Evolutionary conservation across 768 basidiomycete species (phyloP).

Genomic region (Trametes punicea): DNA sequence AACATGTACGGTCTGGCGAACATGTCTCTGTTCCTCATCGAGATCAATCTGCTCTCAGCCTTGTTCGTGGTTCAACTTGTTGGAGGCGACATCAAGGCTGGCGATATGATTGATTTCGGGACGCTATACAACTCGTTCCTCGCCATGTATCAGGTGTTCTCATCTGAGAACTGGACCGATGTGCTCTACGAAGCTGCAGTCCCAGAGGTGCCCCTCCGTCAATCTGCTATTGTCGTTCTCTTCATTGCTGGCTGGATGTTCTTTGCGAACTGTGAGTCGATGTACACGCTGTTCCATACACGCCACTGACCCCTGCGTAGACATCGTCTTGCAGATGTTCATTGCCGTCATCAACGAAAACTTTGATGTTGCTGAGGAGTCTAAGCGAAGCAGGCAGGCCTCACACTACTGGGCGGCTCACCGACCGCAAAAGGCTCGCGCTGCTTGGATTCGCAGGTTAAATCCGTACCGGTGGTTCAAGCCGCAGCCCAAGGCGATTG

Average conservation of each 20-base stretch:
- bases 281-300: background rate
- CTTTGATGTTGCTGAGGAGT: conserved; percentile 88
- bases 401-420: conserved; percentile 63
- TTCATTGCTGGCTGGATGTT: conserved; percentile 85
- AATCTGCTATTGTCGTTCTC: conserved; percentile 64
- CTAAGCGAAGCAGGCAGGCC: conserved; percentile 79
- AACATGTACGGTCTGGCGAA: conserved; percentile 89
- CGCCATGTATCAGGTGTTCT: conserved; percentile 84
- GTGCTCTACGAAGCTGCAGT: conserved; percentile 59
- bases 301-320: conserved; percentile 36
- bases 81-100: conserved; percentile 68
- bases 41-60: conserved; percentile 84
- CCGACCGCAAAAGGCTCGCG: conserved; percentile 40
- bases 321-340: conserved; percentile 92
- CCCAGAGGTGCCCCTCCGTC: conserved; percentile 62
- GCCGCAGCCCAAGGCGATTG: conserved; percentile 68
- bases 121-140: conserved; percentile 84
- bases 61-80: conserved; percentile 81
- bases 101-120: conserved; percentile 66
- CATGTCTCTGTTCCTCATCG: conserved; percentile 86
- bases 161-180: conserved; percentile 93
- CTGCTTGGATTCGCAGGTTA: conserved; percentile 67
- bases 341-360: conserved; percentile 97
- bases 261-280: conserved; percentile 86
- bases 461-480: conserved; percentile 89